These are phyloP conservation scores for Mycena venus DNA, from an alignment of 768 basidiomycete species.

Conservation along the genomic window DNA sequence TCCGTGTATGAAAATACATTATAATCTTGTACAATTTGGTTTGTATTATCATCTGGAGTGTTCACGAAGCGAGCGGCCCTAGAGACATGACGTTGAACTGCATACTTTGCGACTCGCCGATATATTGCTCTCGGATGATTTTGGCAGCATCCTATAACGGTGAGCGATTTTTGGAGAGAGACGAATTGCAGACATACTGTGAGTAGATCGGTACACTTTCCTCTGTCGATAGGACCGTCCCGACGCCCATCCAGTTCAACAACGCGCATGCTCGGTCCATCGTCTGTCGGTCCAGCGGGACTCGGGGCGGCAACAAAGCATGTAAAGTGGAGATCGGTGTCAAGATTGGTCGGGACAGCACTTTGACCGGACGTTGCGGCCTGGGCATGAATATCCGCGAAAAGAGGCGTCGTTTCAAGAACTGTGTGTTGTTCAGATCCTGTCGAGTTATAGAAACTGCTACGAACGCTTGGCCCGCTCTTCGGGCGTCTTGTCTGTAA, in stretches of 20 bases:
- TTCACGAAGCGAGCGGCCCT: slow-evolving; percentile 33
- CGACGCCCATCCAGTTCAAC: slow-evolving; percentile 90
- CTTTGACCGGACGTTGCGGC: slow-evolving; percentile 81
- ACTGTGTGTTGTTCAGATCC: slow-evolving; percentile 38
- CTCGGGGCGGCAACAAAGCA: slow-evolving; percentile 83
- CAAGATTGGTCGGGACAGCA: slow-evolving; percentile 68
- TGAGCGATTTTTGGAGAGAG: neutral
- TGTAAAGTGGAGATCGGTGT: slow-evolving; percentile 89
- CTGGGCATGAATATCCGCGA: slow-evolving; percentile 82
- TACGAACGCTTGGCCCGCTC: slow-evolving; percentile 71
- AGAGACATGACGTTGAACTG: slow-evolving; percentile 81
- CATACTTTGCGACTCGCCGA: slow-evolving; percentile 65
- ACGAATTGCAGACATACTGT: slow-evolving; percentile 49
- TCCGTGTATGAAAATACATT: slow-evolving; percentile 58
- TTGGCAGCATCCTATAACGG: slow-evolving; percentile 70
- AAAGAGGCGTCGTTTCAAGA: slow-evolving; percentile 82
- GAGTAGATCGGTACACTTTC: slow-evolving; percentile 71
- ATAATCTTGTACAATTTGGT: slow-evolving; percentile 13
- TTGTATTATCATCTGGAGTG: neutral
- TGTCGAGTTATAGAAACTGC: neutral
- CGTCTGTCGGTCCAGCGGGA: slow-evolving; percentile 32
- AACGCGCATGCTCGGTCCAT: slow-evolving; percentile 59
- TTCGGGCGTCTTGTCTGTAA: slow-evolving; percentile 72
- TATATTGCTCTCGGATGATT: slow-evolving; percentile 71
- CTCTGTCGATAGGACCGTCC: slow-evolving; percentile 84